Conservation (phyloP, 768 basidiomycete species). For the Peribolospora kevripleyi region DNA sequence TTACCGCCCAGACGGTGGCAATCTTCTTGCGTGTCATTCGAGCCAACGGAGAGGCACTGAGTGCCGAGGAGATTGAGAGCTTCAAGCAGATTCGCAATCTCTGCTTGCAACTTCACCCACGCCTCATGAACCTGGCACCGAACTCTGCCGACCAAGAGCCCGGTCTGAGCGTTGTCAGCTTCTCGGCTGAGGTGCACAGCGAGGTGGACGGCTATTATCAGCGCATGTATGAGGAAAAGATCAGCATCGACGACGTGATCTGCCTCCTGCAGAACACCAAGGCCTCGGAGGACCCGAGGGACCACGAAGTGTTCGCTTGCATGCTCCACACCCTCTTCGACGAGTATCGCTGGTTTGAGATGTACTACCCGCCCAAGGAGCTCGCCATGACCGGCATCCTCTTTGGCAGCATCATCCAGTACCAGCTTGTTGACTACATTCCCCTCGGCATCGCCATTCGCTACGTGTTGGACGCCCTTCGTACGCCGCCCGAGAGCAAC, state of each 20-base stretch:
- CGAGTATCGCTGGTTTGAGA: constrained; percentile 98
- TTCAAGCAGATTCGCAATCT: constrained; percentile 78
- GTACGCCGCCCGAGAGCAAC: constrained; percentile 70
- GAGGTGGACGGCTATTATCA: constrained; percentile 93
- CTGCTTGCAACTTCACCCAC: constrained; percentile 82
- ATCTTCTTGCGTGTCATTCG: constrained; percentile 78
- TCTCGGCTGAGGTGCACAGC: constrained; percentile 63
- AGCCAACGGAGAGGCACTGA: constrained; percentile 51
- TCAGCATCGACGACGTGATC: constrained; percentile 83
- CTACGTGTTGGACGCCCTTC: constrained; percentile 81
- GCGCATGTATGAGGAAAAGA: constrained; percentile 90
- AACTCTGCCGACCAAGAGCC: constrained; percentile 50
- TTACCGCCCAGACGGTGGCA: constrained; percentile 69
- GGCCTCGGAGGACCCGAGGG: constrained; percentile 50
- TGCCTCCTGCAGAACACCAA: constrained; percentile 64
- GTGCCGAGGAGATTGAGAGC: constrained; percentile 52
- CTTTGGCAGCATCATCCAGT: constrained; percentile 86
- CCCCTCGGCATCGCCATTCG: constrained; percentile 90
- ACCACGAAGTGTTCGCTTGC: constrained; percentile 96
- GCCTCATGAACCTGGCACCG: constrained; percentile 79
- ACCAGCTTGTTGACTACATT: constrained; percentile 74
- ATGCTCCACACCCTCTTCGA: constrained; percentile 98
- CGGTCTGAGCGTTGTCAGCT: constrained; percentile 67
- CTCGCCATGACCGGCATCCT: constrained; percentile 85
- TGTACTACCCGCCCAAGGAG: constrained; percentile 79